Evolutionary conservation across 345 rosid genomes (phyloP), one percentile per base, ranked within the genome.

Genomic region (Hirschfeldia incana): DNA sequence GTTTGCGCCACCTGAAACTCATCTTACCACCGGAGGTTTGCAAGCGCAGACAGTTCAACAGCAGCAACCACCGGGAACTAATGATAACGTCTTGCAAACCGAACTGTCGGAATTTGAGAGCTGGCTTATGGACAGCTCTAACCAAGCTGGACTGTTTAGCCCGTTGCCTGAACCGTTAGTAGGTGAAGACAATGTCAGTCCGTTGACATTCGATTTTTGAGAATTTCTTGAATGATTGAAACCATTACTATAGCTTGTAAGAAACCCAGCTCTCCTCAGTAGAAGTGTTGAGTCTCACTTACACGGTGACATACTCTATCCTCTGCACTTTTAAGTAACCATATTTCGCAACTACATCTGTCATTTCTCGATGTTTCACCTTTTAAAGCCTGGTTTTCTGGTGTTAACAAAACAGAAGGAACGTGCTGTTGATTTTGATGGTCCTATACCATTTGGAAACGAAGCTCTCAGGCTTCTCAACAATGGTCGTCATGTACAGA

Each of bases 201-300:
- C 77, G 12, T 17, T 70, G 64, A 67, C 77, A 66, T 81, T 81
- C 16, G 84, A 76, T 81, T 76, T 76, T 81, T 12, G 81, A 81
- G 67, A 71, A 49, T 11, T 72, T 70, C 66, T 76, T 81, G 69
- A 71, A 76, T 71, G 63, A 76, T 39, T 81, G 55, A 80, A 62
- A 61, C 37, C 37, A 37, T 7, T 8, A 37, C 4, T 39, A 15
- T 69, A 62, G 61, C 21, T 57, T 34, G 77, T 72, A 42, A 15
- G n/a, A 65, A 21, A 39, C 26, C 33, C 33, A 39, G 10, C 15
- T 16, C 5, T 42, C 46, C 15, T 72, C 83, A 95, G 93, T 82
- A 98, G 99, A 81, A 95, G 98, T 74, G 92, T 95, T 26, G 99
- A 95, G 80, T 95, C 99, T 34, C 99, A 95, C 85, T 88, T 95